Evolutionary conservation across 306 rosid species (phyloP), one percentile per base, ranked within the genome.

Genomic region (Pachyrhizus erosus): DNA sequence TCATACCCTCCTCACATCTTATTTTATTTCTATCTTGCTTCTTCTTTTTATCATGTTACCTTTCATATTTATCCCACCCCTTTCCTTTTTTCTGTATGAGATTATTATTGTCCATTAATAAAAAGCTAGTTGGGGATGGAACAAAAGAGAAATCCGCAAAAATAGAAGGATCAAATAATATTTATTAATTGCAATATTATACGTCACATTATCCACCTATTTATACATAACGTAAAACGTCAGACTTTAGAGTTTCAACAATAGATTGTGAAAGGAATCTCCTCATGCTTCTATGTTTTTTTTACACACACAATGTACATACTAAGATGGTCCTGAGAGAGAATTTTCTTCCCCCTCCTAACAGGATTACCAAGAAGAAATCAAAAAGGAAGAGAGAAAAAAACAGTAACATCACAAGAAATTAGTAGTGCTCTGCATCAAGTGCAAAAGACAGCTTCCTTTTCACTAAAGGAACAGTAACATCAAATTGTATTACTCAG

Each of bases 111-210:
- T 27, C 39, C 45, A 4, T 66, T n/a, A 66, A 66, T 33, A 23
- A 69, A 23, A 69, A 23, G 55, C 39, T 20, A 21, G 10, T 39
- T 68, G 9, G 20, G 75, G 75, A 40, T 13, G 52, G 75, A 70
- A 70, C 34, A 69, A 70, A 42, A 70, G 54, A 69, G 13, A 70
- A 23, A 70, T 70, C 55, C n/a, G 2, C 34, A 69, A 43, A 43
- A 11, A 68, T 11, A n/a, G n/a, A n/a, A n/a, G n/a, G n/a, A 34
- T 34, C 15, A 0, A 39, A 68, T 37, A 39, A 37, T 40, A 20
- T 68, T 68, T 40, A 40, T 11, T 8, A 68, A 69, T 40, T 40
- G 54, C 34, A 39, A 60, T 7, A 42, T 11, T 43, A 5, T 69
- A 42, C 1, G 34, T 14, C 74, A 21, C 34, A 23, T 42, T 40